phyloP scores from a whole-genome alignment of 73 alveolate genomes.

The Halteria grandinella region DNA sequence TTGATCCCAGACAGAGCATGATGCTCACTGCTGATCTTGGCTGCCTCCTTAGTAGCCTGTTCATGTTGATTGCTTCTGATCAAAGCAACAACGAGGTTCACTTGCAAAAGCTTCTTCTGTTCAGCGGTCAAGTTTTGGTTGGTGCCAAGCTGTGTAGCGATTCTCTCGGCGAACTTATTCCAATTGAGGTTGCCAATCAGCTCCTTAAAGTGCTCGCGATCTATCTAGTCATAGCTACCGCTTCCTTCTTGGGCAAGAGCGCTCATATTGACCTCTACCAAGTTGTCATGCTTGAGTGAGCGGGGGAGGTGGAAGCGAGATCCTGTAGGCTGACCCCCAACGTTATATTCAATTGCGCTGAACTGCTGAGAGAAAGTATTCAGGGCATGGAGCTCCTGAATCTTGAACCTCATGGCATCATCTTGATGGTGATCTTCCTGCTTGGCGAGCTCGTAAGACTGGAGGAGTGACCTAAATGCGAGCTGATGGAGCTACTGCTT shows the following conservation, averaged over 20 bases:
- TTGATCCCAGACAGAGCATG: conserved; percentile 19
- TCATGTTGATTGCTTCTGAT: conserved; percentile 19
- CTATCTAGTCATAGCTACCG: conserved; percentile 8
- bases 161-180: conserved; percentile 44
- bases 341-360: conserved; percentile 3
- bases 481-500: conserved; percentile 4
- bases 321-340: neutral
- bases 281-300: conserved; percentile 19
- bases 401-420: conserved; percentile 29
- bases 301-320: conserved; percentile 13
- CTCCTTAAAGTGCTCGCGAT: conserved; percentile 12
- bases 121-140: conserved; percentile 30
- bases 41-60: conserved; percentile 24
- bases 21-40: conserved; percentile 6
- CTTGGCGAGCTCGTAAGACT: conserved; percentile 21
- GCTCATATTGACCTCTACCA: conserved; percentile 31
- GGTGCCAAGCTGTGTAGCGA: neutral
- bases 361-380: conserved; percentile 3
- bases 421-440: neutral
- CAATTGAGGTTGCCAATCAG: conserved; percentile 40
- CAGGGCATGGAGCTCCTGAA: conserved; percentile 23
- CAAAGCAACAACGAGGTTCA: conserved; percentile 16
- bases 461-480: neutral
- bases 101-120: conserved; percentile 35
- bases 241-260: conserved; percentile 25